Base-by-base conservation (phyloP, 2,329 filamentous ascomycete species). In the Xylariaceae sp. region DNA sequence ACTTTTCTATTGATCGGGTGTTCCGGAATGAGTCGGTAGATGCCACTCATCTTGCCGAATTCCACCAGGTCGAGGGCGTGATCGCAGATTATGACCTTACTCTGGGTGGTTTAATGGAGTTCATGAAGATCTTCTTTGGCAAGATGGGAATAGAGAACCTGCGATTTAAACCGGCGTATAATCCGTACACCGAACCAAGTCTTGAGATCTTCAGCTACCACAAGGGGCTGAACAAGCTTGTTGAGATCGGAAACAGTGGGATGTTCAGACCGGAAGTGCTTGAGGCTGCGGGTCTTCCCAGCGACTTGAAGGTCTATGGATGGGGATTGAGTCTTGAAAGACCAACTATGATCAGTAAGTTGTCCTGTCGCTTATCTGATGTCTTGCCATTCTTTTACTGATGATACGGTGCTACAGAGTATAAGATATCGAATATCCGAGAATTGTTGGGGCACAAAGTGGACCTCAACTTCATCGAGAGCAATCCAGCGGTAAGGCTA, bases 181-280 rank as follows among this genome's bases (percentile, higher is more conserved):
- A 89, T 64, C 84, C 84, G 1, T 88, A 94, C 74, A 95, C 90
- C 22, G 93, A 98, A 71, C 91, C 93, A 22, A 86, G 85, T 64
- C 94, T 98, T 90, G 93, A 98, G 70, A 95, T 98, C 56, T 98
- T 97, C 72, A 89, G 88, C 55, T 97, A 85, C 74, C 93, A 50
- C 53, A 53, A 21, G 61, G 92, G 90, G 3, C 73, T 96, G 40
- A 81, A 81, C 60, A 95, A 95, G 74, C 85, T 94, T 72, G 88
- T 97, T 21, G 93, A 97, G 73, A 97, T 97, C 64, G 93, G 93
- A 49, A 97, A 98, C 73, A 92, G 86, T 59, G 93, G 93, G 53
- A 97, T 98, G 91, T 98, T 98, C 82, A 79, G 93, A 55, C 91
- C 93, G 2, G 93, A 98, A 71, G 96, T 97, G 92, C 69, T 96